These are phyloP conservation scores for Onygena corvina DNA, from an alignment of 2,329 filamentous ascomycete species.

Conservation along the genomic window DNA sequence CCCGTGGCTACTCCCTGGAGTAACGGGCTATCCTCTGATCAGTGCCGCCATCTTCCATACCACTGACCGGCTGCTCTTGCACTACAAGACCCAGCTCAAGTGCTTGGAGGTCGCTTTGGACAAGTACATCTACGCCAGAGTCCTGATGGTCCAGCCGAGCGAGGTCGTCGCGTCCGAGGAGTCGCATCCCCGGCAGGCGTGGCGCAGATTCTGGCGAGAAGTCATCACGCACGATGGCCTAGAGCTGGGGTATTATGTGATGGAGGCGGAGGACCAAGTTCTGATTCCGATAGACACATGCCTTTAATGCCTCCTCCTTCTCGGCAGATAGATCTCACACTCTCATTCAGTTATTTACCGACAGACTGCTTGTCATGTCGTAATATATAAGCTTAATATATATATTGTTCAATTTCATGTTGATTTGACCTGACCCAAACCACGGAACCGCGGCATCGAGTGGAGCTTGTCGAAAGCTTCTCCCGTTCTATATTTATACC, in stretches of 20 bases:
- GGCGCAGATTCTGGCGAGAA: conserved; percentile 1
- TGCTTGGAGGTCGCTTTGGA: not conserved
- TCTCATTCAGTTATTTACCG: no score
- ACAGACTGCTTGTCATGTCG: no score
- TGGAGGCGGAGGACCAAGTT: conserved; percentile 1
- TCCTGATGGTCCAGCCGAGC: not conserved
- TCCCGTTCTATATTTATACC: no score
- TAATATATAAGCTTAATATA: no score
- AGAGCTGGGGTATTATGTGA: not conserved
- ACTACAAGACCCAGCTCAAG: not conserved
- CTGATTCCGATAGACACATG: conserved; percentile 4
- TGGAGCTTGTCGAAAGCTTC: no score
- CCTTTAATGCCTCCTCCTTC: not conserved
- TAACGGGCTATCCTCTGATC: not conserved
- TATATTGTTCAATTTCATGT: no score
- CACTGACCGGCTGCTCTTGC: not conserved
- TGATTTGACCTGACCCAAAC: no score
- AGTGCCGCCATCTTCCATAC: not conserved
- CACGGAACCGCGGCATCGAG: no score
- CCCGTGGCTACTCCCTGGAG: not conserved
- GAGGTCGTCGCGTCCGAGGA: not conserved
- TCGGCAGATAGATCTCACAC: not conserved
- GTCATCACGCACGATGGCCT: not conserved
- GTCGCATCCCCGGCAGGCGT: not conserved
- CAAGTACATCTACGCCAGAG: not conserved